Conservation (phyloP, 2,329 filamentous ascomycete genomes). For the Bertia moriformis region DNA sequence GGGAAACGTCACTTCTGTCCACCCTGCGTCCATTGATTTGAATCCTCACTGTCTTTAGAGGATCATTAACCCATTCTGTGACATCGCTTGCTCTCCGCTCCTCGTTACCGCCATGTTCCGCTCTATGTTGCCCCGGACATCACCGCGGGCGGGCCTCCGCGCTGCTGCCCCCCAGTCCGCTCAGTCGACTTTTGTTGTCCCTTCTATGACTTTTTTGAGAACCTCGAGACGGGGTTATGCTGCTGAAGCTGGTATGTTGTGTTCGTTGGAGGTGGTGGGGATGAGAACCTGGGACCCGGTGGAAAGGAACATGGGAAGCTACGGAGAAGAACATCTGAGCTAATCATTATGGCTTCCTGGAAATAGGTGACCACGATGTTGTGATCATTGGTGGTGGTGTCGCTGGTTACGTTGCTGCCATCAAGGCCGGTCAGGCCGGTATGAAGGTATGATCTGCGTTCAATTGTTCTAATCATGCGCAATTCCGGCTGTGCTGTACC, state of each 20-base stretch:
- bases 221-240: conserved; percentile 41
- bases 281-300: conserved; percentile 10
- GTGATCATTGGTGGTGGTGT: conserved; percentile 97
- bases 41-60: no score
- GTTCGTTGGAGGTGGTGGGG: neutral
- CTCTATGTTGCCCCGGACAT: conserved; percentile 29
- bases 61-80: no score
- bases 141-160: conserved; percentile 25
- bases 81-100: no score
- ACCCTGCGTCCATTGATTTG: no score
- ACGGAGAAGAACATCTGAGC: no score
- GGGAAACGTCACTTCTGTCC: neutral
- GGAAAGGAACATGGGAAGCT: neutral
- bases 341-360: conserved; percentile 3
- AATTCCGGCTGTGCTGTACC: neutral
- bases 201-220: conserved; percentile 24
- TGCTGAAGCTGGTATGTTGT: conserved; percentile 21
- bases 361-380: conserved; percentile 78
- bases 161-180: conserved; percentile 16
- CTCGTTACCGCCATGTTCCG: conserved; percentile 39
- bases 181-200: conserved; percentile 17
- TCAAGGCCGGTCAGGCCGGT: conserved; percentile 96
- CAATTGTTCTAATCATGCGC: no score
- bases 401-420: conserved; percentile 94
- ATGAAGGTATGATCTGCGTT: conserved; percentile 61